A percentile compares a stretch with the other conserved stretches of the same genome.
These are phyloP conservation scores for Peziza echinospora DNA, from an alignment of 495 filamentous ascomycete species.

Conservation along the genomic window DNA sequence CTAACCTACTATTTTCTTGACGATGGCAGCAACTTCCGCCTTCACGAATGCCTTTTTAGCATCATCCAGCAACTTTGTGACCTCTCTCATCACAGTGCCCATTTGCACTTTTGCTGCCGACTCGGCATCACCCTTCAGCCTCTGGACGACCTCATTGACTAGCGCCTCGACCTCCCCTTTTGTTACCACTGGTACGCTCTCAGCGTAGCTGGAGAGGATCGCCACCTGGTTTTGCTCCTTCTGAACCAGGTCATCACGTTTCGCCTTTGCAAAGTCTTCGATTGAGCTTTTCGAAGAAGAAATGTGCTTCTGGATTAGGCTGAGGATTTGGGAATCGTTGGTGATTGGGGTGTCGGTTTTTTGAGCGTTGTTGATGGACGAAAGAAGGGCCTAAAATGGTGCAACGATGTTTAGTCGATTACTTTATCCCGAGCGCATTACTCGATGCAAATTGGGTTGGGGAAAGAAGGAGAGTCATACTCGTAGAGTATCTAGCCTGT, in stretches of 20 bases:
- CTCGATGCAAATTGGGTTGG: too few relatives aligned
- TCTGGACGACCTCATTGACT: conserved; percentile 23
- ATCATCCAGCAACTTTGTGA: conserved; percentile 14
- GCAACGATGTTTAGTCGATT: too few relatives aligned
- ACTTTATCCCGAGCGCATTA: too few relatives aligned
- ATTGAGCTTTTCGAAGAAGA: conserved; percentile 23
- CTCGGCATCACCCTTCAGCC: conserved; percentile 16
- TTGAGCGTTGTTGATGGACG: conserved; percentile 32
- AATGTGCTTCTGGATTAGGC: conserved; percentile 28
- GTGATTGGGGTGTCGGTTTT: conserved; percentile 32
- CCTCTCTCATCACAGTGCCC: conserved; percentile 18
- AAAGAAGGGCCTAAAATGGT: conserved; percentile 26
- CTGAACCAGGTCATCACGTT: conserved; percentile 31
- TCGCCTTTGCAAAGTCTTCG: conserved; percentile 28
- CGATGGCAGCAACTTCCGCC: conserved; percentile 11
- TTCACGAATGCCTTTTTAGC: conserved; percentile 7
- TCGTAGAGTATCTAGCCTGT: too few relatives aligned
- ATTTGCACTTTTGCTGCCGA: conserved; percentile 22
- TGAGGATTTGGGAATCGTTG: conserved; percentile 34
- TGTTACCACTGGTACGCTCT: conserved; percentile 24
- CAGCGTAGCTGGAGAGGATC: conserved; percentile 30
- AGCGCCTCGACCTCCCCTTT: conserved; percentile 23
- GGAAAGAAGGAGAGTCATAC: too few relatives aligned
- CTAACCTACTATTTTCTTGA: conserved; percentile 7
- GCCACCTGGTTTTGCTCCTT: conserved; percentile 26